Conservation (phyloP, 2,329 filamentous ascomycete species). For the Tolypocladium nubicola region DNA sequence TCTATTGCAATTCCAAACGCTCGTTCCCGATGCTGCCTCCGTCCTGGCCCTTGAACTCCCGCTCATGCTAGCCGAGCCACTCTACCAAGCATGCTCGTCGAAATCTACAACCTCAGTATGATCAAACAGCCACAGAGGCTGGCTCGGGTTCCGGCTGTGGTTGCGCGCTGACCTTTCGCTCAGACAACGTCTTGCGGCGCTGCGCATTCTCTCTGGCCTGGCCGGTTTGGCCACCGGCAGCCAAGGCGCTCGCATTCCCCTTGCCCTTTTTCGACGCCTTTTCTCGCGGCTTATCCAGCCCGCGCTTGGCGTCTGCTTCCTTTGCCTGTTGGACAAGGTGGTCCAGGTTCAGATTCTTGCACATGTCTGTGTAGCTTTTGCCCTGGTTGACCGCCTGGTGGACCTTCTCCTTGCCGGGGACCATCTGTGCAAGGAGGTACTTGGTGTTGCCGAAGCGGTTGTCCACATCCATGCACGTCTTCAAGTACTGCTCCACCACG, state of each 20-base stretch:
- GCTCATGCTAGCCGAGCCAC: slow-evolving; percentile 7
- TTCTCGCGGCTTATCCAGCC: slow-evolving; percentile 40
- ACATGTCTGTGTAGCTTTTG: slow-evolving; percentile 62
- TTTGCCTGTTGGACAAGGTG: slow-evolving; percentile 53
- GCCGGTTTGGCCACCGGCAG: slow-evolving; percentile 36
- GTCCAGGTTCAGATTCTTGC: slow-evolving; percentile 53
- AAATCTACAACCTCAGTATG: neutral
- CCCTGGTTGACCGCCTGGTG: slow-evolving; percentile 52
- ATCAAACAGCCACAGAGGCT: slow-evolving; percentile 10
- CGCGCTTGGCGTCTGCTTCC: slow-evolving; percentile 53
- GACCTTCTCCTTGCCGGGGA: slow-evolving; percentile 64
- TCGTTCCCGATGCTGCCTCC: neutral
- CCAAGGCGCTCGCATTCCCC: slow-evolving; percentile 30
- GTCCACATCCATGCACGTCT: slow-evolving; percentile 61
- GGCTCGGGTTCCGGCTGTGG: slow-evolving; percentile 11
- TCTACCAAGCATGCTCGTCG: neutral
- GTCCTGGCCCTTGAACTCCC: slow-evolving; percentile 9
- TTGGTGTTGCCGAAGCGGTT: slow-evolving; percentile 93
- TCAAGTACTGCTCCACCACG: slow-evolving; percentile 67
- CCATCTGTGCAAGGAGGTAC: slow-evolving; percentile 73
- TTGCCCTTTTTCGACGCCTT: slow-evolving; percentile 17
- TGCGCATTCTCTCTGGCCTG: slow-evolving; percentile 23
- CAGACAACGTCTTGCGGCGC: slow-evolving; percentile 24
- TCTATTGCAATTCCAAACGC: neutral
- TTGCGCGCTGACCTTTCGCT: slow-evolving; percentile 15